Conservation (phyloP, 495 filamentous ascomycete genomes). For the Trichoderma orchidacearum region DNA sequence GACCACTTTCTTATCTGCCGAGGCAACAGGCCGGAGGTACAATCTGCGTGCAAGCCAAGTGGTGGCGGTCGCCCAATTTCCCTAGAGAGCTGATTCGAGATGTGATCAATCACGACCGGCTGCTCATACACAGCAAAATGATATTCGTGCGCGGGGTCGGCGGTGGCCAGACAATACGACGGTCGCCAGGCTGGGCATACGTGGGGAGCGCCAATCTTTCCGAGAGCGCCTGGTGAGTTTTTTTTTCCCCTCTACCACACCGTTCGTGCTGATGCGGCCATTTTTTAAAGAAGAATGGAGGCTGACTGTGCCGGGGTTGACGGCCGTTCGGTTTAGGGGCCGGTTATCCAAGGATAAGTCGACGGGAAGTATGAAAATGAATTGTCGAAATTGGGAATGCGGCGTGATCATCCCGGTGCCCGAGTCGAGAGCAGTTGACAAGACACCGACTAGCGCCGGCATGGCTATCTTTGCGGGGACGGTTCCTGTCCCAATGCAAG, state of each 20-base stretch:
- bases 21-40: conserved; percentile 49
- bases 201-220: conserved; percentile 87
- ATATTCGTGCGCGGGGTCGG: conserved; percentile 44
- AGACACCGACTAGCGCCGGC: background rate
- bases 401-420: conserved; percentile 58
- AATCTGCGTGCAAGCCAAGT: conserved; percentile 58
- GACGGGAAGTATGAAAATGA: conserved; percentile 56
- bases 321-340: conserved; percentile 36
- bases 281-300: background rate
- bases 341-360: conserved; percentile 52
- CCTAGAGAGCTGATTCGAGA: conserved; percentile 60
- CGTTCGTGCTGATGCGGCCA: background rate
- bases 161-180: background rate
- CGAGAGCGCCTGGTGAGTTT: conserved; percentile 74
- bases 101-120: conserved; percentile 44
- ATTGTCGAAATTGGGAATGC: conserved; percentile 92
- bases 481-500: conserved; percentile 6
- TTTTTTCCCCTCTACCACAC: background rate
- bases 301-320: background rate
- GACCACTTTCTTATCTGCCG: background rate
- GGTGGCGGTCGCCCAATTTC: conserved; percentile 53
- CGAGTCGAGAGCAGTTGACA: background rate
- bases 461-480: background rate
- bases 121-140: conserved; percentile 87
- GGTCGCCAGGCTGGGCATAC: conserved; percentile 52